These are phyloP conservation scores for Fusarium nurragi DNA, from an alignment of 2,329 filamentous ascomycete species.

Conservation along the genomic window DNA sequence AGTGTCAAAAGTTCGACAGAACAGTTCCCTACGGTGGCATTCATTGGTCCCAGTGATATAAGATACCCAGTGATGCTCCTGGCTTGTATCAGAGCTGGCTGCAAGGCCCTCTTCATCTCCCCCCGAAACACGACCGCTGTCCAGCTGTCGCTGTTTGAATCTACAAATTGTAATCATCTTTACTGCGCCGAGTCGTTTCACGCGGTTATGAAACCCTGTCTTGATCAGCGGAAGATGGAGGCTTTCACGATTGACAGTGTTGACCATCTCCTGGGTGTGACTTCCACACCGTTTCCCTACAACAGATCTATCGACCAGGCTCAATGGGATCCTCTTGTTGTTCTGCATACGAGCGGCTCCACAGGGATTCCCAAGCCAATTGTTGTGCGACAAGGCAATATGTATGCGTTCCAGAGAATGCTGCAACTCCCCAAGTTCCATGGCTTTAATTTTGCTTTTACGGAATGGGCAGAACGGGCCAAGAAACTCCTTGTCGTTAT, in stretches of 20 bases:
- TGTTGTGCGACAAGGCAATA: background rate
- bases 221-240: background rate
- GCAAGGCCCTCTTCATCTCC: background rate
- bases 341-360: slow-evolving; percentile 10
- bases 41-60: background rate
- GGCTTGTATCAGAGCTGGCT: background rate
- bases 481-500: background rate
- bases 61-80: background rate
- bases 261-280: background rate
- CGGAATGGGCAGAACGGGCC: background rate
- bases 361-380: slow-evolving; percentile 5
- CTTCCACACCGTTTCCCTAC: background rate
- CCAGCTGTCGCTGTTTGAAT: slow-evolving; percentile 4
- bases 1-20: background rate
- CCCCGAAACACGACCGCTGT: background rate
- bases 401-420: background rate
- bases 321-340: slow-evolving; percentile 3
- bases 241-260: background rate
- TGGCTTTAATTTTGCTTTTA: fast-evolving
- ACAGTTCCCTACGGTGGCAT: background rate
- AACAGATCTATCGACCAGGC: background rate
- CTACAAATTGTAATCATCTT: background rate
- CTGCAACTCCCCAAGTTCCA: fast-evolving
- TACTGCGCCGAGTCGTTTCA: background rate
- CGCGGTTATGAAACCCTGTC: background rate